Percentiles rank a stretch among this genome's conserved stretches.
These are phyloP conservation scores for Liriodendron chinense DNA, from an alignment of 164 flowering plant species.

Conservation along the genomic window DNA sequence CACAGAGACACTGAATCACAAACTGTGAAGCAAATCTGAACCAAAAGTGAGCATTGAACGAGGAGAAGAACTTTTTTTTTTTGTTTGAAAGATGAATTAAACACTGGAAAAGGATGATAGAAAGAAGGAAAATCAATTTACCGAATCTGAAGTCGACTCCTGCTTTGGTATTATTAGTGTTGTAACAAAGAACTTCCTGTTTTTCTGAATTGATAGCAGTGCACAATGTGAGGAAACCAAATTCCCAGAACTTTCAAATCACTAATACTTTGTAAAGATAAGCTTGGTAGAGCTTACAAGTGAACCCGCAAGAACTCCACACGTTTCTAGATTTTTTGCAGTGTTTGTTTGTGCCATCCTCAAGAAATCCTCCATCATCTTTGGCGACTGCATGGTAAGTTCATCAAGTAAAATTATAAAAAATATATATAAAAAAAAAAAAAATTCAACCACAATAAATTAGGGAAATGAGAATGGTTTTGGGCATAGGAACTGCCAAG, in stretches of 20 bases:
- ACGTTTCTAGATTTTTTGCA: constrained; percentile 81
- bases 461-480: too few species aligned
- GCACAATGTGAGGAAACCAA: constrained; percentile 2
- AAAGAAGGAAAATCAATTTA: constrained; percentile 24
- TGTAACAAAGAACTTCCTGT: constrained; percentile 81
- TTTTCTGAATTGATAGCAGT: constrained; percentile 57
- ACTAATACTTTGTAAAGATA: neutral
- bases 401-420: neutral
- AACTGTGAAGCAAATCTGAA: too few species aligned
- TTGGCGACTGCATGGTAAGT: constrained; percentile 60
- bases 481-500: too few species aligned
- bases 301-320: constrained; percentile 94
- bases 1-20: too few species aligned
- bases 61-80: too few species aligned
- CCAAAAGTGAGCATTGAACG: too few species aligned
- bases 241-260: neutral
- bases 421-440: too few species aligned
- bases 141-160: constrained; percentile 97
- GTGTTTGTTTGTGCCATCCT: constrained; percentile 82
- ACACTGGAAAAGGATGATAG: neutral
- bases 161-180: constrained; percentile 91
- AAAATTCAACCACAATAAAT: too few species aligned
- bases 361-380: constrained; percentile 81
- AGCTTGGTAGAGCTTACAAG: constrained; percentile 48
- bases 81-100: neutral